phyloP scores from a whole-genome alignment of 164 flowering plant genomes.

The Sedum album region DNA sequence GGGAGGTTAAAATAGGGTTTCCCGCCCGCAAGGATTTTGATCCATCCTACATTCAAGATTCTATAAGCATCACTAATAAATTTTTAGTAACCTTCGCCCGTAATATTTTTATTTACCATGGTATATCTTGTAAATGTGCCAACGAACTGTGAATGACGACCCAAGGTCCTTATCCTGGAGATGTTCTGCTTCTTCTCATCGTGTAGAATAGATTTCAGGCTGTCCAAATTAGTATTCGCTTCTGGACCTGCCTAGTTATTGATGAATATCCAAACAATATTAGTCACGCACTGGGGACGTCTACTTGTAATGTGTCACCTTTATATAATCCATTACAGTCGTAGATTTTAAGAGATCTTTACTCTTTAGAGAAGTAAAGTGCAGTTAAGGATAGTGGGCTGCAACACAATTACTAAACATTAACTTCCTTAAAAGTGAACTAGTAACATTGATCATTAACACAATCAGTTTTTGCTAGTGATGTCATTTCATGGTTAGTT shows the following conservation, averaged over 20 bases:
- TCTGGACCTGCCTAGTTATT: constrained; percentile 37
- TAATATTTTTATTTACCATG: constrained; percentile 38
- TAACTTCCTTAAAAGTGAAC: neutral
- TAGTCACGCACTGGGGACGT: neutral
- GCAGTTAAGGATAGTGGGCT: neutral
- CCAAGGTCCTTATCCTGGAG: constrained; percentile 30
- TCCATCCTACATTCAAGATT: constrained; percentile 64
- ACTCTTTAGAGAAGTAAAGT: neutral
- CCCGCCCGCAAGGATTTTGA: constrained; percentile 71
- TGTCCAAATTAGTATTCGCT: constrained; percentile 32
- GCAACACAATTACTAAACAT: neutral
- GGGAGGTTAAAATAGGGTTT: constrained; percentile 40
- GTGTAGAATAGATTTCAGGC: constrained; percentile 58
- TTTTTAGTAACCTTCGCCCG: neutral
- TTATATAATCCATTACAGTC: neutral
- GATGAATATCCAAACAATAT: neutral
- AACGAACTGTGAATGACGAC: constrained; percentile 59
- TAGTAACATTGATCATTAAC: neutral
- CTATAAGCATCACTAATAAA: neutral
- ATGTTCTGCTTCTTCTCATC: constrained; percentile 67
- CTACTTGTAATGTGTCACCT: neutral
- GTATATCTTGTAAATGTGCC: constrained; percentile 70
- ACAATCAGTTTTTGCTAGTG: neutral
- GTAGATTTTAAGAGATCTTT: neutral
- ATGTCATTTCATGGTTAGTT: neutral